These are phyloP conservation scores for Rhypophila decipiens DNA, from an alignment of 495 filamentous ascomycete genomes.

Conservation along the genomic window DNA sequence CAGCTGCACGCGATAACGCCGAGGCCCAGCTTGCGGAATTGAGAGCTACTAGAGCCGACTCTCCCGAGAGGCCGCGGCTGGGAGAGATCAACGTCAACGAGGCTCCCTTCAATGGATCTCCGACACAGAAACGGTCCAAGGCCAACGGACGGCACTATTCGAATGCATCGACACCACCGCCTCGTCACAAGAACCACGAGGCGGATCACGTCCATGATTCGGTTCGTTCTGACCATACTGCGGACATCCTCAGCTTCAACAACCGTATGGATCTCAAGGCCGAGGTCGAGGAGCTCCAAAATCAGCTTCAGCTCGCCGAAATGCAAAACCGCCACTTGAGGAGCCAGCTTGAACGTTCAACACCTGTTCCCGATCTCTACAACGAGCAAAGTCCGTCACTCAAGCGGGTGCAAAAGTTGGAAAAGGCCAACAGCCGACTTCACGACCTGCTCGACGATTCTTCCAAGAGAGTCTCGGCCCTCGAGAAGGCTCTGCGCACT, in stretches of 20 bases:
- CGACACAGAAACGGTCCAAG: slow-evolving; percentile 67
- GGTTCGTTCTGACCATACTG: slow-evolving; percentile 77
- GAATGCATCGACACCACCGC: slow-evolving; percentile 67
- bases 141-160: slow-evolving; percentile 67
- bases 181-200: slow-evolving; percentile 61
- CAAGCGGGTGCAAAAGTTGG: slow-evolving; percentile 80
- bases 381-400: slow-evolving; percentile 79
- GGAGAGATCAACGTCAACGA: slow-evolving; percentile 89
- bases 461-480: slow-evolving; percentile 79
- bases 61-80: slow-evolving; percentile 60
- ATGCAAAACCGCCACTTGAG: slow-evolving; percentile 96
- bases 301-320: slow-evolving; percentile 88
- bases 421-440: slow-evolving; percentile 84
- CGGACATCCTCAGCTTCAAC: slow-evolving; percentile 84
- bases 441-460: slow-evolving; percentile 96
- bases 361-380: slow-evolving; percentile 49
- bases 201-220: slow-evolving; percentile 63
- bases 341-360: slow-evolving; percentile 66
- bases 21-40: slow-evolving; percentile 80
- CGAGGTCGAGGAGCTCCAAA: slow-evolving; percentile 88
- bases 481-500: slow-evolving; percentile 79
- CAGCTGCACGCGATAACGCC: slow-evolving; percentile 74
- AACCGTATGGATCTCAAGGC: slow-evolving; percentile 85
- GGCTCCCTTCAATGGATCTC: slow-evolving; percentile 67
- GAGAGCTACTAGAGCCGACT: slow-evolving; percentile 65